Evolutionary conservation across 352 stramenopile genomes (phyloP).

Genomic region (Phytophthora pistaciae): DNA sequence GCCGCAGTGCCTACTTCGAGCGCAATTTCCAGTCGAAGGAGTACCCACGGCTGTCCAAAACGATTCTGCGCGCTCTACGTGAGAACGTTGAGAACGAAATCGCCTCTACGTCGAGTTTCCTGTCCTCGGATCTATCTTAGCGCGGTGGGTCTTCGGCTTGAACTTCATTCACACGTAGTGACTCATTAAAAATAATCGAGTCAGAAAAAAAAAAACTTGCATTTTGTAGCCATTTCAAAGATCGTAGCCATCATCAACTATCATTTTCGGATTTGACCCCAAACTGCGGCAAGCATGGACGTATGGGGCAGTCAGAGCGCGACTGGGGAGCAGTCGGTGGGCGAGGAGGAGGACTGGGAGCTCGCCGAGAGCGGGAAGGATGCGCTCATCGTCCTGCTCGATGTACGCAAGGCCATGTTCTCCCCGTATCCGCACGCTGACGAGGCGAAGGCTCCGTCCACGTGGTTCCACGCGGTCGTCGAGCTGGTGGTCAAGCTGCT

Average conservation of each 20-base stretch:
- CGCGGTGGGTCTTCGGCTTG: background rate
- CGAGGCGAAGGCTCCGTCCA: slow-evolving; percentile 30
- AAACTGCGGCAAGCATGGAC: slow-evolving; percentile 44
- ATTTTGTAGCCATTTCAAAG: background rate
- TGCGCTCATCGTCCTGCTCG: slow-evolving; percentile 80
- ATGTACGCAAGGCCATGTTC: slow-evolving; percentile 79
- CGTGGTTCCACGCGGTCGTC: slow-evolving; percentile 81
- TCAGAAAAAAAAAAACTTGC: background rate
- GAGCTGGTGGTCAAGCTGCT: slow-evolving; percentile 74
- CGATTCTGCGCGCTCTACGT: slow-evolving; percentile 47
- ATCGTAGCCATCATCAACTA: background rate
- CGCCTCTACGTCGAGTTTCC: background rate
- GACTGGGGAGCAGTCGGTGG: slow-evolving; percentile 12
- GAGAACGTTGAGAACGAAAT: background rate
- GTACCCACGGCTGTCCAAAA: slow-evolving; percentile 62
- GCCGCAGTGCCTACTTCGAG: slow-evolving; percentile 48
- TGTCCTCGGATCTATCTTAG: background rate
- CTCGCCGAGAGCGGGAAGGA: slow-evolving; percentile 71
- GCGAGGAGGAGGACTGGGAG: slow-evolving; percentile 74
- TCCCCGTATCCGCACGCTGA: slow-evolving; percentile 40
- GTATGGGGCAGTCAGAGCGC: slow-evolving; percentile 47
- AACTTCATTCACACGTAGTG: background rate
- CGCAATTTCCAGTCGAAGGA: slow-evolving; percentile 52
- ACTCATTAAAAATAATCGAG: too few species aligned
- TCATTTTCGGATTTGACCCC: slow-evolving; percentile 12